A percentile compares a stretch with the other conserved stretches of the same genome.
phyloP scores from a whole-genome alignment of 2,329 filamentous ascomycete genomes.

The Fusarium circinatum region DNA sequence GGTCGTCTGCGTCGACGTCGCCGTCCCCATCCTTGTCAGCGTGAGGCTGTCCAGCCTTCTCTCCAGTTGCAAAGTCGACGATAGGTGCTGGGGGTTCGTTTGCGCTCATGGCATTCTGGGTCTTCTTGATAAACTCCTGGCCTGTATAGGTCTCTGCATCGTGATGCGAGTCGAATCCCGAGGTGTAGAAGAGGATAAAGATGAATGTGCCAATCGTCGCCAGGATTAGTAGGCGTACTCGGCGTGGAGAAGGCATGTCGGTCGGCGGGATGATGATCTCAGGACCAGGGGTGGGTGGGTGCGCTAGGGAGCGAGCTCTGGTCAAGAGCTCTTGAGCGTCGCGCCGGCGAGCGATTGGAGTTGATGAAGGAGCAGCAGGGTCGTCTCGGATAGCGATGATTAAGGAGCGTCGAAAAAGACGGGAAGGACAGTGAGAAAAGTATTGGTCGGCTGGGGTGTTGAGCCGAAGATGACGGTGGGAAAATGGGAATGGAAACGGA shows the following conservation, averaged over 20 bases:
- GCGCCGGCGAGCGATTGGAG: neutral
- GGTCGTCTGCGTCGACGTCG: constrained; percentile 66
- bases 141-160: constrained; percentile 57
- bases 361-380: neutral
- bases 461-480: constrained; percentile 5
- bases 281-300: constrained; percentile 18
- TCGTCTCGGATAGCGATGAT: constrained; percentile 1
- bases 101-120: constrained; percentile 63
- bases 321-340: constrained; percentile 22
- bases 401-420: constrained; percentile 6
- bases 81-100: constrained; percentile 50
- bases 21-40: constrained; percentile 65
- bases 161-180: constrained; percentile 63
- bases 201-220: constrained; percentile 72
- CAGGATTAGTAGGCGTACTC: constrained; percentile 74
- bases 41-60: constrained; percentile 52
- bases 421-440: constrained; percentile 15
- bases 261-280: constrained; percentile 31
- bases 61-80: constrained; percentile 53
- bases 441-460: constrained; percentile 19
- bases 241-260: constrained; percentile 75
- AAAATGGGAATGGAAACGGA: constrained; percentile 4
- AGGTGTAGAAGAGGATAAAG: constrained; percentile 77
- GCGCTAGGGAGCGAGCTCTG: constrained; percentile 46
- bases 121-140: constrained; percentile 70